Conservation (phyloP, 768 basidiomycete species). For the Russula brevipes region DNA sequence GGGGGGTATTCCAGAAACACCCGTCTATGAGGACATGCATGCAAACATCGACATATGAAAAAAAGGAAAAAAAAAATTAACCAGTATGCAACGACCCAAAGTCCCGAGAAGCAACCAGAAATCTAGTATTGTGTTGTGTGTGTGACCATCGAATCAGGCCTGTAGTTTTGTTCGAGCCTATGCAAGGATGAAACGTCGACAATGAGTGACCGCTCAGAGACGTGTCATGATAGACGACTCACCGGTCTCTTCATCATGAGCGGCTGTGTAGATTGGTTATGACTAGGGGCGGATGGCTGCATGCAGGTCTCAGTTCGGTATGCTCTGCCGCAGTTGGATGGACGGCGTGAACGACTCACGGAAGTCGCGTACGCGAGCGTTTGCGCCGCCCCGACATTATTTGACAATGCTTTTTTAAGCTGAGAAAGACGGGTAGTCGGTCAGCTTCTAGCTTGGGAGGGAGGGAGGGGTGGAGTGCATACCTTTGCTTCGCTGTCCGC, state of each 20-base stretch:
- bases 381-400: conserved; percentile 34
- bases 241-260: conserved; percentile 37
- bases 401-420: conserved; percentile 62
- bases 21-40: conserved; percentile 24
- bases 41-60: conserved; percentile 22
- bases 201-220: conserved; percentile 1
- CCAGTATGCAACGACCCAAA: conserved; percentile 16
- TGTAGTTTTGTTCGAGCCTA: conserved; percentile 28
- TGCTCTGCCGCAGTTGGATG: conserved; percentile 4
- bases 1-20: conserved; percentile 19
- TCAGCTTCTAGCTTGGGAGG: not conserved
- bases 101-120: conserved; percentile 22
- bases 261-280: conserved; percentile 28
- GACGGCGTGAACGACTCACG: conserved; percentile 17
- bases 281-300: conserved; percentile 26
- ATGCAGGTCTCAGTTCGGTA: not conserved
- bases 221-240: not conserved
- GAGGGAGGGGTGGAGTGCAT: conserved; percentile 17
- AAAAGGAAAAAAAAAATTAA: conserved; percentile 14
- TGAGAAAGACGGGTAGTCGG: conserved; percentile 28
- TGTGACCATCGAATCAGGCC: conserved; percentile 10
- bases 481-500: conserved; percentile 78
- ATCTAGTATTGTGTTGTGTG: conserved; percentile 13
- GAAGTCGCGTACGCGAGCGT: conserved; percentile 27
- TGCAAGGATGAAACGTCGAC: not conserved